phyloP scores from a whole-genome alignment of 2,329 filamentous ascomycete species.

The Boeremia lycopersici region DNA sequence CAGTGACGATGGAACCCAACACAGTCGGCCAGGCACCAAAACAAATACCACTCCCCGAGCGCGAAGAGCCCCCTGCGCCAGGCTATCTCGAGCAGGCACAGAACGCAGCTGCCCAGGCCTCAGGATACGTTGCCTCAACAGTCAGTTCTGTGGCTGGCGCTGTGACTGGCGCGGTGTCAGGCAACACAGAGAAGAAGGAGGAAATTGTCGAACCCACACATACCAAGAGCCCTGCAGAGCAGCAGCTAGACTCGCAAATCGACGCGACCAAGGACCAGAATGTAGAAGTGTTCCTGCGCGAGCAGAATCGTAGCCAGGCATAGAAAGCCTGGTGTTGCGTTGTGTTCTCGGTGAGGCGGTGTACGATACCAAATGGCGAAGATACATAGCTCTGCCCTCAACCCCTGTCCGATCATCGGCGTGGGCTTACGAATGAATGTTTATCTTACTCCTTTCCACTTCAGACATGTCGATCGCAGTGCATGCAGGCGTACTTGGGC shows the following conservation, averaged over 20 bases:
- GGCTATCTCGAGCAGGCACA: conserved; percentile 54
- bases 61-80: conserved; percentile 41
- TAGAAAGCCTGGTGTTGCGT: neutral
- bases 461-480: neutral
- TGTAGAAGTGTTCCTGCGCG: conserved; percentile 43
- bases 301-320: conserved; percentile 25
- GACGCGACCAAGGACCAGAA: conserved; percentile 35
- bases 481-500: neutral
- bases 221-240: conserved; percentile 39
- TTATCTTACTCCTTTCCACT: neutral
- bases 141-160: conserved; percentile 43
- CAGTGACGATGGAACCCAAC: conserved; percentile 54
- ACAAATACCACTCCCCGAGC: conserved; percentile 48
- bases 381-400: neutral
- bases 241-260: conserved; percentile 38
- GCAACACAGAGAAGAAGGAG: conserved; percentile 32
- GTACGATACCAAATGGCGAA: conserved; percentile 8
- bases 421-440: conserved; percentile 1
- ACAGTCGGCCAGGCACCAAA: conserved; percentile 58
- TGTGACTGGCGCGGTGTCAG: conserved; percentile 29
- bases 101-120: conserved; percentile 39
- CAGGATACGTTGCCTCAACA: conserved; percentile 35
- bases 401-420: neutral
- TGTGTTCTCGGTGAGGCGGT: neutral
- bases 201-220: conserved; percentile 18